Conservation (phyloP, 257 asterid species). For the Gentiana dahurica region DNA sequence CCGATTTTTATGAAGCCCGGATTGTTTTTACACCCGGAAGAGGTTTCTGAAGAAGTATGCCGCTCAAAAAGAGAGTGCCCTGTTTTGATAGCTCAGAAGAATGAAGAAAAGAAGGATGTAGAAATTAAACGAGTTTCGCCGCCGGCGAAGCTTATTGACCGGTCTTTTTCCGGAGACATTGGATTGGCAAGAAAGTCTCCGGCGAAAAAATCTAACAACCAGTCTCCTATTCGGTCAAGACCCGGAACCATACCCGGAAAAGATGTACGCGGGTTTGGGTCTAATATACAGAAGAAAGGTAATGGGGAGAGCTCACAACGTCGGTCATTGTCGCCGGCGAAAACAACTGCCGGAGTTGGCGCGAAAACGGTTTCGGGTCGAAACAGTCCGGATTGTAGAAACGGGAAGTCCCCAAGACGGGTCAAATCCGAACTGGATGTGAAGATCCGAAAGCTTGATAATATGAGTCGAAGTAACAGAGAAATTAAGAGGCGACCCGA, state of each 20-base stretch:
- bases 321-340: slow-evolving; percentile 62
- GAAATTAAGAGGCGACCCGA: slow-evolving; percentile 40
- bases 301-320: slow-evolving; percentile 44
- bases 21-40: slow-evolving; percentile 16
- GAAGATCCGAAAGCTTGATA: slow-evolving; percentile 29
- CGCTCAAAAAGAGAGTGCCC: slow-evolving; percentile 10
- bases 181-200: slow-evolving; percentile 40
- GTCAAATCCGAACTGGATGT: slow-evolving; percentile 42
- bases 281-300: slow-evolving; percentile 27
- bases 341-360: slow-evolving; percentile 24
- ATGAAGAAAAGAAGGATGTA: background rate
- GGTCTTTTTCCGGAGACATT: slow-evolving; percentile 27
- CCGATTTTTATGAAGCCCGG: slow-evolving; percentile 15
- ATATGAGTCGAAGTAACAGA: background rate
- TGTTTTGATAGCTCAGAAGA: slow-evolving; percentile 15
- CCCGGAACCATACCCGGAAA: slow-evolving; percentile 8
- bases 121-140: slow-evolving; percentile 42
- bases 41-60: slow-evolving; percentile 14
- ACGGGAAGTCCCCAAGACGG: slow-evolving; percentile 62
- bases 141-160: slow-evolving; percentile 33
- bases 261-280: slow-evolving; percentile 4
- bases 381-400: slow-evolving; percentile 31
- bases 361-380: slow-evolving; percentile 28
- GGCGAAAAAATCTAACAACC: slow-evolving; percentile 29
- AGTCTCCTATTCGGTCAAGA: slow-evolving; percentile 40